phyloP scores from a whole-genome alignment of 1,284 basidiomycete genomes.

The Trichosporon coremiiforme region DNA sequence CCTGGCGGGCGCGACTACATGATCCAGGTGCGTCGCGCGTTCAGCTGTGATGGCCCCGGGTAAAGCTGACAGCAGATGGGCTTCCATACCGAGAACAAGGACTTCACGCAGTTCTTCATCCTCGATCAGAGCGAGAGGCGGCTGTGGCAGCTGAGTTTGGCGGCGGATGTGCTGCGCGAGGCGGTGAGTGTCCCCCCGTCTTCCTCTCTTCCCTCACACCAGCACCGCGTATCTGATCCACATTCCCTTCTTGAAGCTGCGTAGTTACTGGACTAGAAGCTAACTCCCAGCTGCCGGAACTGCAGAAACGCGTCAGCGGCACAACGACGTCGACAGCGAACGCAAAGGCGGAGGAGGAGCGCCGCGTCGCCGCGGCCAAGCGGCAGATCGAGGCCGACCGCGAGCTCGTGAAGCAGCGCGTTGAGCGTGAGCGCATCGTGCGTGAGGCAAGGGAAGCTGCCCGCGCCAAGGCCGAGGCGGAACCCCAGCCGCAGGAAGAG shows the following conservation, averaged over 20 bases:
- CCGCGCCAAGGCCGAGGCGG: slow-evolving; percentile 19
- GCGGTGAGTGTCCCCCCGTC: slow-evolving; percentile 37
- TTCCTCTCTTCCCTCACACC: no score
- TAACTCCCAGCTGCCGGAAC: slow-evolving; percentile 33
- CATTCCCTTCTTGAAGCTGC: no score
- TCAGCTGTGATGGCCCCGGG: background rate
- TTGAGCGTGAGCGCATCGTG: slow-evolving; percentile 39
- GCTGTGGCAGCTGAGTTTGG: slow-evolving; percentile 46
- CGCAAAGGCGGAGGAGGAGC: slow-evolving; percentile 42
- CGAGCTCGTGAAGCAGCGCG: slow-evolving; percentile 42
- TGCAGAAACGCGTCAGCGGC: slow-evolving; percentile 32
- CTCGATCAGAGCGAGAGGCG: slow-evolving; percentile 39
- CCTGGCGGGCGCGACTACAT: slow-evolving; percentile 52
- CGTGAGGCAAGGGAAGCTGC: slow-evolving; percentile 35
- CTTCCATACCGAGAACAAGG: slow-evolving; percentile 44
- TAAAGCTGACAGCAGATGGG: slow-evolving; percentile 43
- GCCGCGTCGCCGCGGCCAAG: slow-evolving; percentile 41
- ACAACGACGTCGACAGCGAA: slow-evolving; percentile 25
- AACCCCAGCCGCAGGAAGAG: background rate
- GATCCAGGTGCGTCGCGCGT: slow-evolving; percentile 43
- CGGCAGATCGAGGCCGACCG: slow-evolving; percentile 49
- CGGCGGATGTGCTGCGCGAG: slow-evolving; percentile 39
- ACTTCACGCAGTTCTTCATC: slow-evolving; percentile 43
- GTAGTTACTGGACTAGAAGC: background rate
- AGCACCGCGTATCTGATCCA: no score